These are phyloP conservation scores for Phaeosphaeria sp. DNA, from an alignment of 2,329 filamentous ascomycete genomes.

Conservation along the genomic window DNA sequence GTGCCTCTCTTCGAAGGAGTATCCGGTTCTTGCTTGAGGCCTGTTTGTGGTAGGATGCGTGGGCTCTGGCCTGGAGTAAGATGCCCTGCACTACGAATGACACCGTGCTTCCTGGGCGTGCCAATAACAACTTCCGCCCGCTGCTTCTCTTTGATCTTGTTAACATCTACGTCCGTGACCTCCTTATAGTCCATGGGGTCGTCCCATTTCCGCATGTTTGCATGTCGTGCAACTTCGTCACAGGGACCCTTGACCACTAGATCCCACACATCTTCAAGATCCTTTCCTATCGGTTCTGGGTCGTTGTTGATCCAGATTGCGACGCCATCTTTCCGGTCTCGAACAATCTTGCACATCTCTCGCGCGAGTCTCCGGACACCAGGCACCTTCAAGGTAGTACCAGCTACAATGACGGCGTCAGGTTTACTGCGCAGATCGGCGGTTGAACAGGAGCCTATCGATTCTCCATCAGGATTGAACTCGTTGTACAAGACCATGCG, in stretches of 20 bases:
- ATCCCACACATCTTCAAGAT: conserved; percentile 94
- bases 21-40: conserved; percentile 30
- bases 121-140: conserved; percentile 43
- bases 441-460: conserved; percentile 88
- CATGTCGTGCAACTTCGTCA: conserved; percentile 82
- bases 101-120: conserved; percentile 39
- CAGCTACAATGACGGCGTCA: conserved; percentile 92
- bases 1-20: conserved; percentile 43
- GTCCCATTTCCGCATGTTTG: conserved; percentile 66
- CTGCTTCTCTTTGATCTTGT: conserved; percentile 38
- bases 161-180: conserved; percentile 44
- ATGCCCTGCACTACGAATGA: conserved; percentile 40
- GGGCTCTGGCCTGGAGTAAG: conserved; percentile 46
- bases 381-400: conserved; percentile 93
- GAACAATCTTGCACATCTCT: conserved; percentile 88
- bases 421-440: conserved; percentile 85
- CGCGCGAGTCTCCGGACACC: conserved; percentile 88
- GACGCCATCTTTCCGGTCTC: conserved; percentile 80
- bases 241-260: conserved; percentile 85
- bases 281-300: conserved; percentile 78
- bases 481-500: conserved; percentile 98
- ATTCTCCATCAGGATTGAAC: conserved; percentile 93
- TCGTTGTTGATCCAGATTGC: conserved; percentile 96
- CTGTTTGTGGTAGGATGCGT: conserved; percentile 33
- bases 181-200: conserved; percentile 50